Evolutionary conservation across 176 grass and related monocot species (phyloP), one percentile per base, ranked within the genome.

Genomic region (Puccinellia tenuiflora): DNA sequence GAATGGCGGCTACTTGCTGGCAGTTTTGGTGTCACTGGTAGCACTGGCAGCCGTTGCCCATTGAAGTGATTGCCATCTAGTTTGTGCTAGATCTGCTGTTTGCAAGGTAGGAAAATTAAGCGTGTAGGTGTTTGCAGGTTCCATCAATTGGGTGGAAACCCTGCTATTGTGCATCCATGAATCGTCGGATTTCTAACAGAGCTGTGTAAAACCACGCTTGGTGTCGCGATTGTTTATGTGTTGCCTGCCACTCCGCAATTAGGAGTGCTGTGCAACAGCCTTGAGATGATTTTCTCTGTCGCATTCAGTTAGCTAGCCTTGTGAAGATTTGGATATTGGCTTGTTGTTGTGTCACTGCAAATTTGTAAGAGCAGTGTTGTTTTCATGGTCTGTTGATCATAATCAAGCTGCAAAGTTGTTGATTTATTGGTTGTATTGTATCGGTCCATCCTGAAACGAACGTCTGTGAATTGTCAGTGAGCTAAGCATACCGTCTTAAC

Each of bases 81-180:
- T 86, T 86, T 59, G 68, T 5, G 0, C 66, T 7, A 71, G n/a
- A 71, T 45, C 18, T 66, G 46, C 29, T 50, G 11, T 62, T 33
- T 86, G 69, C 54, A 83, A 69, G 74, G 81, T 88, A 77, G 83
- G 81, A 65, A 30, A 20, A 57, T 83, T 85, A 84, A 64, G 48
- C 84, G 84, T 79, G n/a, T 87, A 83, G 73, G 48, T 31, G 30
- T 85, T 65, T 59, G 68, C 78, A 81, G 71, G 88, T 59, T 69
- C 35, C 57, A 37, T 47, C 30, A 61, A 84, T 84, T 46, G 65
- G 81, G 70, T 52, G 60, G 83, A 60, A 65, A 82, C 39, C 31
- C 71, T 84, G 76, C 59, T 21, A 51, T 80, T 69, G 62, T 59
- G 47, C 31, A 75, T 93, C 6, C 21, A 46, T 16, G 18, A 81